A percentile compares a stretch with the other conserved stretches of the same genome.
Conservation (phyloP, 441 rosid genomes). For the Corymbia calophylla region DNA sequence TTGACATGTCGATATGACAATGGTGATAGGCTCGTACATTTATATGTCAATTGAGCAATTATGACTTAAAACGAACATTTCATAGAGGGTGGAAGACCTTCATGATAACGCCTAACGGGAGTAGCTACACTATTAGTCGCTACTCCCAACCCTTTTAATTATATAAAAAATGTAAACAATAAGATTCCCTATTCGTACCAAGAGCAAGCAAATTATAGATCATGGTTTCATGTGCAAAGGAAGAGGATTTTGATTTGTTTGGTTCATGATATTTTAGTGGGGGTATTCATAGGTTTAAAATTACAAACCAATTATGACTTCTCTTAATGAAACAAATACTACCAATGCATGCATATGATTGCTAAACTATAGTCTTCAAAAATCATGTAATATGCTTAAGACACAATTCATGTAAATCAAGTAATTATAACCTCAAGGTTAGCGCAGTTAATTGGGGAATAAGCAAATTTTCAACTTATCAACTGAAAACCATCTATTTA, state of each 20-base stretch:
- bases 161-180: neutral
- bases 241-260: neutral
- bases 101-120: rapidly evolving
- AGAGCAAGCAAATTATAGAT: neutral
- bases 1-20: rapidly evolving
- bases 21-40: rapidly evolving
- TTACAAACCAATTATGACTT: neutral
- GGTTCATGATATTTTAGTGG: neutral
- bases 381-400: neutral
- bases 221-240: neutral
- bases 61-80: neutral
- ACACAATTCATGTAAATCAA: neutral
- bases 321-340: neutral
- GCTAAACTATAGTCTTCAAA: neutral
- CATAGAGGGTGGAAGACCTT: rapidly evolving
- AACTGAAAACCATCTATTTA: neutral
- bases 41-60: neutral
- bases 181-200: neutral
- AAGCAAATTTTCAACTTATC: neutral
- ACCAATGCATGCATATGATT: neutral
- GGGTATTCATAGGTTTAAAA: neutral
- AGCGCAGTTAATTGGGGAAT: neutral
- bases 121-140: rapidly evolving
- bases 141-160: neutral
- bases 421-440: neutral